A percentile compares a stretch with the other conserved stretches of the same genome.
phyloP scores from a whole-genome alignment of 768 basidiomycete genomes.

The Tylopilus subfusipes region DNA sequence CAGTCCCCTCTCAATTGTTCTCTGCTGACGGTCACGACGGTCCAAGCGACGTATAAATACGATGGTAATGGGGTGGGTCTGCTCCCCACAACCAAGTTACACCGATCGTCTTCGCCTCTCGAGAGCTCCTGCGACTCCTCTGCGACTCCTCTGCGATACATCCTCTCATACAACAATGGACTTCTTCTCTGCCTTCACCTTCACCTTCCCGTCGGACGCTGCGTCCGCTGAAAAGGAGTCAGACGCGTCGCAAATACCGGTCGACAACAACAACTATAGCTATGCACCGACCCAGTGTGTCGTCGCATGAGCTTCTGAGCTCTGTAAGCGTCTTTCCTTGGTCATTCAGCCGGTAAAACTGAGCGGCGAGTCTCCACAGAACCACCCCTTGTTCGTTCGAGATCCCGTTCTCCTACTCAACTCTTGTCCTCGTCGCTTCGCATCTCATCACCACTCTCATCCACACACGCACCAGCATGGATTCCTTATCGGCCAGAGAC shows the following conservation, averaged over 20 bases:
- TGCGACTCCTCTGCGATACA: conserved; percentile 8
- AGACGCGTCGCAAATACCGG: conserved; percentile 11
- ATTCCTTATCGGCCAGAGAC: background rate
- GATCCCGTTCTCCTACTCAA: background rate
- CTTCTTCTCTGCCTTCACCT: conserved; percentile 2
- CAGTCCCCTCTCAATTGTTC: conserved; percentile 15
- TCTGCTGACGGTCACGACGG: background rate
- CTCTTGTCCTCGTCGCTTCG: background rate
- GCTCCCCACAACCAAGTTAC: background rate
- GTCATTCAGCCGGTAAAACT: background rate
- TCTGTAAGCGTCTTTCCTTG: conserved; percentile 11
- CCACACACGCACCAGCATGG: conserved; percentile 3
- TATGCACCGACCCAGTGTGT: conserved; percentile 1
- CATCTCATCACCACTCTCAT: background rate
- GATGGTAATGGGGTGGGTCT: background rate
- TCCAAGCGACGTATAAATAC: conserved; percentile 15
- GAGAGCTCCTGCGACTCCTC: background rate
- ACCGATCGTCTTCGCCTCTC: conserved; percentile 6
- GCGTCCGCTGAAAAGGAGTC: background rate
- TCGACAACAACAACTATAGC: background rate
- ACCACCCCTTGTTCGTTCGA: background rate
- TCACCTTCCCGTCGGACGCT: background rate
- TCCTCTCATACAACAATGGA: conserved; percentile 19
- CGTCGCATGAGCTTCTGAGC: conserved; percentile 13
- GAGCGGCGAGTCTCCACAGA: background rate